A percentile compares a stretch with the other conserved stretches of the same genome.
Evolutionary conservation across 164 flowering plant species (phyloP).

Genomic region (Macadamia integrifolia): DNA sequence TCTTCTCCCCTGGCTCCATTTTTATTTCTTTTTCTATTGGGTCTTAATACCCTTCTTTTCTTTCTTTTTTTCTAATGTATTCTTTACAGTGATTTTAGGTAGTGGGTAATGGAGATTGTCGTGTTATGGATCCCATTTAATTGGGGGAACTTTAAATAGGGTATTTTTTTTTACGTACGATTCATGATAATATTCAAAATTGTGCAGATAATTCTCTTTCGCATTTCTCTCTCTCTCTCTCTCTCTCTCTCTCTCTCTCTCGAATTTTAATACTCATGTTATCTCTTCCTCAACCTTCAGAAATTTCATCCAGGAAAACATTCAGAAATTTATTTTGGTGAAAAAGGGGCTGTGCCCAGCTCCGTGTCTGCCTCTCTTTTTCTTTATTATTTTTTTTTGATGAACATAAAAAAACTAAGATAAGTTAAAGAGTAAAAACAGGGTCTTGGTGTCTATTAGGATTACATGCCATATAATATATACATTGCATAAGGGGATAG

Average conservation of each 20-base stretch:
- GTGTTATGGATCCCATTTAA: conserved; percentile 36
- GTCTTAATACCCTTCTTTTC: conserved; percentile 8
- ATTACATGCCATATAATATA: no score
- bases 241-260: neutral
- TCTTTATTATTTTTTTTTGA: no score
- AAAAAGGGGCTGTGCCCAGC: no score
- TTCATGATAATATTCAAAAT: conserved; percentile 46
- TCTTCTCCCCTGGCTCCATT: neutral
- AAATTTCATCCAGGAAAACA: neutral
- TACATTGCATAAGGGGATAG: no score
- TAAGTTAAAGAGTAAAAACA: no score
- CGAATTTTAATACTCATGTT: neutral
- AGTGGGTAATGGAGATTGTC: conserved; percentile 34
- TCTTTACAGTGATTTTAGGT: conserved; percentile 29
- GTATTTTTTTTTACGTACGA: conserved; percentile 43
- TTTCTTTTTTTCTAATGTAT: conserved; percentile 15
- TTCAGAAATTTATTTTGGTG: neutral
- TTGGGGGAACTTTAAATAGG: conserved; percentile 32
- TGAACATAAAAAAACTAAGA: no score
- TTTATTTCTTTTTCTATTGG: conserved; percentile 4
- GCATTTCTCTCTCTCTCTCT: neutral
- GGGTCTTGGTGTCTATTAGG: no score
- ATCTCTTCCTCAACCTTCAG: neutral
- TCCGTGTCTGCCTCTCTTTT: no score
- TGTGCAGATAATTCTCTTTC: conserved; percentile 65